These are phyloP conservation scores for Lithospermum erythrorhizon DNA, from an alignment of 257 asterid genomes.

Conservation along the genomic window DNA sequence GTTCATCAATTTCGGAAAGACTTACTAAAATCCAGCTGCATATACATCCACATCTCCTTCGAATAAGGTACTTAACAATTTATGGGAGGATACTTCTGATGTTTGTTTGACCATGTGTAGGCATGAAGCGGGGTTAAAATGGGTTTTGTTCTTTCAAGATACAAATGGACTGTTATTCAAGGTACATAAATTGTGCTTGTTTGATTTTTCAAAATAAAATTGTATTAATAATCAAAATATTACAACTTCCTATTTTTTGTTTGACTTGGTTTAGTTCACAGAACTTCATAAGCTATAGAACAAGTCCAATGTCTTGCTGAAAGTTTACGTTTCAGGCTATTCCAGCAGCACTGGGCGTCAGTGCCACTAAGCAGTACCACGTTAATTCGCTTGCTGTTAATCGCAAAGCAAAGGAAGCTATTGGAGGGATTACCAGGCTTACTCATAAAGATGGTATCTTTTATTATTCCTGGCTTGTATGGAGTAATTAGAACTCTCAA, in stretches of 20 bases:
- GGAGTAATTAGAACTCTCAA: background rate
- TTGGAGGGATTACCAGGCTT: slow-evolving; percentile 91
- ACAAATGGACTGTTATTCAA: slow-evolving; percentile 96
- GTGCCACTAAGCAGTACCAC: slow-evolving; percentile 71
- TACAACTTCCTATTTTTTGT: no score
- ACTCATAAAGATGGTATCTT: slow-evolving; percentile 78
- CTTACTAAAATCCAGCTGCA: background rate
- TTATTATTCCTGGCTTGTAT: background rate
- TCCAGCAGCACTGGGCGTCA: slow-evolving; percentile 92
- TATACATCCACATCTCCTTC: background rate
- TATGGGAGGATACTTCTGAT: slow-evolving; percentile 3
- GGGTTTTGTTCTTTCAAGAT: slow-evolving; percentile 97
- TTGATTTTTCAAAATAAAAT: background rate
- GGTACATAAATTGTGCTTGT: slow-evolving; percentile 32
- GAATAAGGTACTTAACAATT: background rate
- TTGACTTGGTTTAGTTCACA: background rate
- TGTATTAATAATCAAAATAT: background rate
- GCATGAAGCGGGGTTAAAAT: slow-evolving; percentile 72
- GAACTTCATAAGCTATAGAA: slow-evolving; percentile 3
- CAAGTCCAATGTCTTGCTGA: slow-evolving; percentile 3
- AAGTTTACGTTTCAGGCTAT: slow-evolving; percentile 48
- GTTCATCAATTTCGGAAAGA: background rate
- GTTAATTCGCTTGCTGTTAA: slow-evolving; percentile 98
- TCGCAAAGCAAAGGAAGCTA: slow-evolving; percentile 98
- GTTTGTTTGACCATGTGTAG: slow-evolving; percentile 25